A percentile compares a stretch with the other conserved stretches of the same genome.
These are phyloP conservation scores for Cruciata laevipes DNA, from an alignment of 257 asterid species.

Conservation along the genomic window DNA sequence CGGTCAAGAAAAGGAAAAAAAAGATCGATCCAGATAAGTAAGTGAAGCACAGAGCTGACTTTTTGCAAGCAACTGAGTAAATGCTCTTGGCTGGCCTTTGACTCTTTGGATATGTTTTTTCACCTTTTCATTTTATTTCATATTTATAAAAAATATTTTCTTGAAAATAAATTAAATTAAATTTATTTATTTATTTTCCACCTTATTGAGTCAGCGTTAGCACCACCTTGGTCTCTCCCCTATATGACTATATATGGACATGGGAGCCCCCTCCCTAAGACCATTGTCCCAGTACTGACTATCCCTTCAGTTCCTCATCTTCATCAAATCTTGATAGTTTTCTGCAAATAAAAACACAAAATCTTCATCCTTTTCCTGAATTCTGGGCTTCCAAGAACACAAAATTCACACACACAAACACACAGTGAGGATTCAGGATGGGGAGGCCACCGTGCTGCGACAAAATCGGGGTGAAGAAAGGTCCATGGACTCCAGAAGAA, in stretches of 20 bases:
- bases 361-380: background rate
- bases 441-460: slow-evolving; percentile 92
- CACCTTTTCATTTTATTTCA: slow-evolving; percentile 5
- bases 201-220: slow-evolving; percentile 23
- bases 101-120: slow-evolving; percentile 38
- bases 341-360: background rate
- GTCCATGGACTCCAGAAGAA: slow-evolving; percentile 95
- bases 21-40: background rate
- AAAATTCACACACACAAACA: too few species aligned
- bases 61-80: slow-evolving; percentile 49
- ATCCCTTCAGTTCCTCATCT: background rate
- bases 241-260: slow-evolving; percentile 27
- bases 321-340: background rate
- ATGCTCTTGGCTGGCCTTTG: slow-evolving; percentile 65
- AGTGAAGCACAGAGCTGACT: slow-evolving; percentile 34
- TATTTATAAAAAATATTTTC: background rate
- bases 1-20: slow-evolving; percentile 31
- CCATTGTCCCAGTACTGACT: slow-evolving; percentile 27
- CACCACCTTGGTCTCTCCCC: slow-evolving; percentile 24
- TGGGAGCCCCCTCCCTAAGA: slow-evolving; percentile 32
- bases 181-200: background rate
- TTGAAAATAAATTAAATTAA: background rate
- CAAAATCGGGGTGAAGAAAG: slow-evolving; percentile 67
- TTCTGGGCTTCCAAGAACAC: background rate
- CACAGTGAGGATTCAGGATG: slow-evolving; percentile 25